phyloP scores from a whole-genome alignment of 2,329 filamentous ascomycete species.

The Sclerotinia minor region DNA sequence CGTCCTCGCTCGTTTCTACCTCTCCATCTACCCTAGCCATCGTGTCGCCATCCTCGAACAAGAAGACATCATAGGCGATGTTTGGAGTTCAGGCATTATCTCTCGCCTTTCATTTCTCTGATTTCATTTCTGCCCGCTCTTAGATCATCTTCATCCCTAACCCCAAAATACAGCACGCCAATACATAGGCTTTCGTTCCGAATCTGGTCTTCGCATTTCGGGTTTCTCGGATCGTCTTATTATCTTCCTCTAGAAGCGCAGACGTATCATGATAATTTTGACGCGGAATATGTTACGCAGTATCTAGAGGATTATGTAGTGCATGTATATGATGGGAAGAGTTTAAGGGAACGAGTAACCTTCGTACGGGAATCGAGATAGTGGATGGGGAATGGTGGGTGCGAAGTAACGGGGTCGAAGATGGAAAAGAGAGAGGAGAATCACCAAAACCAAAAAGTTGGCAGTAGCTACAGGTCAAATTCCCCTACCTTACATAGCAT shows the following conservation, averaged over 20 bases:
- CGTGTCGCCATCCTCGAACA: not conserved
- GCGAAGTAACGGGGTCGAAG: not conserved
- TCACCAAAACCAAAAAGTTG: slow-evolving; percentile 36
- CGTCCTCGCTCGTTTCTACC: not conserved
- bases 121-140: not conserved
- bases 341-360: slow-evolving; percentile 35
- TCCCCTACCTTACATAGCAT: slow-evolving; percentile 37
- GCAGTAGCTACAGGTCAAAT: slow-evolving; percentile 42
- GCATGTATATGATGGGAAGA: slow-evolving; percentile 29
- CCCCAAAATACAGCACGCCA: slow-evolving; percentile 25
- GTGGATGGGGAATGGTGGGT: slow-evolving; percentile 31
- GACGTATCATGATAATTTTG: slow-evolving; percentile 36
- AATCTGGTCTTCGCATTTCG: slow-evolving; percentile 38
- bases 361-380: slow-evolving; percentile 34
- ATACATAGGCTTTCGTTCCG: slow-evolving; percentile 40
- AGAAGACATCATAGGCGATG: not conserved
- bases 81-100: not conserved
- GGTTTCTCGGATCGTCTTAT: slow-evolving; percentile 41
- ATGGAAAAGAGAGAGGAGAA: not conserved
- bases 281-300: slow-evolving; percentile 36
- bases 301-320: slow-evolving; percentile 38
- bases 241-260: slow-evolving; percentile 35
- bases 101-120: not conserved
- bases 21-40: not conserved
- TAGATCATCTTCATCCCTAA: no score